Percentiles rank a stretch among this genome's conserved stretches.
Evolutionary conservation across 139 green algal genomes (phyloP).

Genomic region (Chlamydomonas schloesseri): DNA sequence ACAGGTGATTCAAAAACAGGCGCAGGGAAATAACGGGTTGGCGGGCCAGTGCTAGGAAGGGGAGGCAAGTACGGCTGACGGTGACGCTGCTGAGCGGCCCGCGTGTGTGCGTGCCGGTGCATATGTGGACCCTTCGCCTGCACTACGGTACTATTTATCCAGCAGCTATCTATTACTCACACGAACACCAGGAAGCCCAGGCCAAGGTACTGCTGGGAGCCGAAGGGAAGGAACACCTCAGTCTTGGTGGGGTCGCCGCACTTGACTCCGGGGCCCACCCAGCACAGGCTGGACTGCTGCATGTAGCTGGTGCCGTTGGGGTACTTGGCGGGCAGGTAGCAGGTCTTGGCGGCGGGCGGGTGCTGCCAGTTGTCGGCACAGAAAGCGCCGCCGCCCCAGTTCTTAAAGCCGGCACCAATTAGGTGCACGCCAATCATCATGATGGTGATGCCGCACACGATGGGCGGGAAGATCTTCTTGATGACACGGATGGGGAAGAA

Average conservation of each 20-base stretch:
- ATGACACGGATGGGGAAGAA: conserved; percentile 75
- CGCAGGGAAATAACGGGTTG: too few species aligned
- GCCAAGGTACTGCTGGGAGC: conserved; percentile 69
- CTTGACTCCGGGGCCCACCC: conserved; percentile 28
- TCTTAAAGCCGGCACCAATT: conserved; percentile 72
- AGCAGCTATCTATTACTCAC: conserved; percentile 12
- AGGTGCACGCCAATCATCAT: conserved; percentile 79
- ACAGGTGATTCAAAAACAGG: too few species aligned
- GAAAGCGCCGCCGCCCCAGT: conserved; percentile 83
- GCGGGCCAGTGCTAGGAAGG: too few species aligned
- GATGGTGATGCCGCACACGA: conserved; percentile 76
- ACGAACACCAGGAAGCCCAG: conserved; percentile 69
- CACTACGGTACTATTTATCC: too few species aligned
- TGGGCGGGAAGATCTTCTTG: conserved; percentile 67
- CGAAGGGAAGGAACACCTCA: conserved; percentile 75
- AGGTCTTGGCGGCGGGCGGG: neutral
- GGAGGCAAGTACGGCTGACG: too few species aligned
- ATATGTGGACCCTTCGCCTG: neutral
- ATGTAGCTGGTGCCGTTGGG: conserved; percentile 21
- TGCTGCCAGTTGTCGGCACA: conserved; percentile 74
- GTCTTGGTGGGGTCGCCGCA: conserved; percentile 62
- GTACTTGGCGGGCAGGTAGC: conserved; percentile 14
- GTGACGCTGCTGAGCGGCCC: too few species aligned
- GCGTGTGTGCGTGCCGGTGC: too few species aligned
- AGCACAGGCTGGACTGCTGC: neutral